A percentile compares a stretch with the other conserved stretches of the same genome.
These are phyloP conservation scores for Kernera saxatilis DNA, from an alignment of 345 rosid genomes.

Conservation along the genomic window DNA sequence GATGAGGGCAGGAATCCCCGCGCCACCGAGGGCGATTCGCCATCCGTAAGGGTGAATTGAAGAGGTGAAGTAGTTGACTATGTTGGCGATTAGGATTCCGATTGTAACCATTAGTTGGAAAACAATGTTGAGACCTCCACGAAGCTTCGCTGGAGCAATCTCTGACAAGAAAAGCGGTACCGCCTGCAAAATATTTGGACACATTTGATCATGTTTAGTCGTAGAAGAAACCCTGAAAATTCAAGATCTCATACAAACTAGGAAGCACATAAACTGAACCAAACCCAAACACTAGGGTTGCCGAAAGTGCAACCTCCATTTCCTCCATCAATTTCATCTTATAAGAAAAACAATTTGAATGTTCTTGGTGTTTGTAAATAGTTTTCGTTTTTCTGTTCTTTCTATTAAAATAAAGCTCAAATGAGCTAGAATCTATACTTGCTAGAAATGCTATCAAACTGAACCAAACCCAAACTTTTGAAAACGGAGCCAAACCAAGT, in stretches of 20 bases:
- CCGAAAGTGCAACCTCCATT: no score
- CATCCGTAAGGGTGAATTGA: slow-evolving; percentile 46
- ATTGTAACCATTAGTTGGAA: slow-evolving; percentile 62
- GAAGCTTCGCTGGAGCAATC: slow-evolving; percentile 44
- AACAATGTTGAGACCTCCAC: slow-evolving; percentile 61
- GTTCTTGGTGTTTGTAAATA: no score
- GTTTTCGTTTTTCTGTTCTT: no score
- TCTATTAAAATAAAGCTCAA: no score
- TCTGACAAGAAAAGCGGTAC: slow-evolving; percentile 67
- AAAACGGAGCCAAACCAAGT: no score
- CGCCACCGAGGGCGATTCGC: slow-evolving; percentile 48
- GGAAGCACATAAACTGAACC: no score
- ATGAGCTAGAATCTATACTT: no score
- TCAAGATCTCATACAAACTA: slow-evolving; percentile 1
- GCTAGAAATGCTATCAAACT: no score
- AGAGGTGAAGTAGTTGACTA: slow-evolving; percentile 44
- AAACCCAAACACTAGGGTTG: no score
- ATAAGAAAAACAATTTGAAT: no score
- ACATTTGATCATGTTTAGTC: neutral
- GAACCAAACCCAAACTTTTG: no score
- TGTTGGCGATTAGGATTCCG: slow-evolving; percentile 48
- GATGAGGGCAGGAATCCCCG: slow-evolving; percentile 41
- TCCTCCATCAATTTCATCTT: no score
- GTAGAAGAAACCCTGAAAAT: neutral
- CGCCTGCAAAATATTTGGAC: slow-evolving; percentile 29